A percentile compares a stretch with the other conserved stretches of the same genome.
phyloP scores from a whole-genome alignment of 2,329 filamentous ascomycete genomes.

The Penicillium carneum region DNA sequence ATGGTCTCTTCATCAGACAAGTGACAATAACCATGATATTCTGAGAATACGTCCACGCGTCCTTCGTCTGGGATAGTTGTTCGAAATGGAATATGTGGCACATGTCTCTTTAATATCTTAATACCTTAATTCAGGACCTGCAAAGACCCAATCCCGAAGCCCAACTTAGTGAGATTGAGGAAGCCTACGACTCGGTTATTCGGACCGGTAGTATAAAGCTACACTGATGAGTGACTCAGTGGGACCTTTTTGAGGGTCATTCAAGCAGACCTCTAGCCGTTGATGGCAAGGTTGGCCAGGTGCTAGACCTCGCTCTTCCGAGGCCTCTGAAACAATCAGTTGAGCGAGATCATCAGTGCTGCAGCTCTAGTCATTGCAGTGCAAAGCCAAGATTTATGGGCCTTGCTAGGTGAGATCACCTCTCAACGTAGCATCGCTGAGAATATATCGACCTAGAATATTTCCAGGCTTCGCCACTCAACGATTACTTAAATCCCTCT shows the following conservation, averaged over 20 bases:
- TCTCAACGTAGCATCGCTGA: neutral
- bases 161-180: neutral
- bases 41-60: neutral
- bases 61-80: no score
- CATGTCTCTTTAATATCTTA: neutral
- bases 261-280: neutral
- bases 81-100: neutral
- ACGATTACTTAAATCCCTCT: neutral
- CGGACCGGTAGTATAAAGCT: neutral
- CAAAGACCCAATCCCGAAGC: neutral
- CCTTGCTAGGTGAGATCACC: neutral
- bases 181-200: neutral
- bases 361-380: constrained; percentile 14
- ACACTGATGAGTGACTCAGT: neutral
- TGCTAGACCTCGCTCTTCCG: neutral
- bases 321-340: neutral
- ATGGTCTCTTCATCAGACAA: neutral
- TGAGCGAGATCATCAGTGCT: constrained; percentile 4
- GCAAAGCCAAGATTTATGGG: neutral
- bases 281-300: neutral
- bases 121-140: neutral
- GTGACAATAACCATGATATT: neutral
- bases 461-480: neutral
- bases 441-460: constrained; percentile 1
- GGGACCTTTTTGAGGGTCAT: no score